Conservation (phyloP, 2,329 filamentous ascomycete genomes). For the Polychaeton citri region DNA sequence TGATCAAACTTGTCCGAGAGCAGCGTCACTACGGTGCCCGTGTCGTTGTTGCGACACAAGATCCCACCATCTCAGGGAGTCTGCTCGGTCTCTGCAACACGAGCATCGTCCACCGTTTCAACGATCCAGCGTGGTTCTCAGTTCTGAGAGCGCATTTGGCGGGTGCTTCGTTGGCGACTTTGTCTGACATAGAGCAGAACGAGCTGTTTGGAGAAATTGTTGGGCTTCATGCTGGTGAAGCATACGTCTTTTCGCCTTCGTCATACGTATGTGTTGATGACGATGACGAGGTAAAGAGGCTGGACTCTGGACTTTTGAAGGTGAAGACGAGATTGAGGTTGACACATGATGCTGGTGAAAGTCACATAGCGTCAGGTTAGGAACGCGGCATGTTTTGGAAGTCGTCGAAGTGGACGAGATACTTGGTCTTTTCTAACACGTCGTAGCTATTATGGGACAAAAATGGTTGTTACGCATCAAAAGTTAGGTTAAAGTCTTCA, state of each 20-base stretch:
- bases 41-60: slow-evolving; percentile 62
- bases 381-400: too few species aligned
- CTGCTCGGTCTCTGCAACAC: slow-evolving; percentile 59
- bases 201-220: slow-evolving; percentile 18
- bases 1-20: slow-evolving; percentile 51
- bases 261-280: slow-evolving; percentile 12
- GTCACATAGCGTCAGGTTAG: slow-evolving; percentile 9
- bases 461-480: too few species aligned
- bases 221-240: slow-evolving; percentile 17
- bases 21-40: slow-evolving; percentile 58
- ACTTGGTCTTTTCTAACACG: too few species aligned
- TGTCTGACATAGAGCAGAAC: slow-evolving; percentile 2
- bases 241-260: slow-evolving; percentile 19
- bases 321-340: slow-evolving; percentile 17
- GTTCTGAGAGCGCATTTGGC: slow-evolving; percentile 36
- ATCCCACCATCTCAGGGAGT: slow-evolving; percentile 55
- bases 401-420: too few species aligned
- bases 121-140: slow-evolving; percentile 48
- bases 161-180: slow-evolving; percentile 20
- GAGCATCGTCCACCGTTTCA: slow-evolving; percentile 62
- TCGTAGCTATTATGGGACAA: too few species aligned
- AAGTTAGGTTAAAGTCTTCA: too few species aligned
- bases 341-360: slow-evolving; percentile 16
- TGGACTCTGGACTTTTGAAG: slow-evolving; percentile 10
- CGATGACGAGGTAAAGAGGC: neutral